Base-by-base conservation (phyloP, 169 alveolate species). In the Theileria orientalis region DNA sequence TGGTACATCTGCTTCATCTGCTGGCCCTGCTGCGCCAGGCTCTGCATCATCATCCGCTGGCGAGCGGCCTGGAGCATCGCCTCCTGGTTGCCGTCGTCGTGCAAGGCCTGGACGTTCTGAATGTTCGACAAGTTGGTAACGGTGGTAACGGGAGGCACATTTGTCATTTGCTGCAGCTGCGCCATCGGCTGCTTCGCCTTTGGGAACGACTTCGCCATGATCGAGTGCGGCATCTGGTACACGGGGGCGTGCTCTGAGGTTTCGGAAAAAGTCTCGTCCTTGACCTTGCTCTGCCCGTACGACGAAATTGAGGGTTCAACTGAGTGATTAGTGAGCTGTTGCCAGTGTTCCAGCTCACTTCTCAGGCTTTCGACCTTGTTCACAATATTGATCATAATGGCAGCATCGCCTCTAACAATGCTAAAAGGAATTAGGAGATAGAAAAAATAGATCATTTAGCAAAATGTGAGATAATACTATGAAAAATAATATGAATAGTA, bases 341-440 rank as follows among this genome's bases (percentile, higher is more conserved):
- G 62, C 89, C 89, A 82, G 37, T 82, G 69, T 33, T 82, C 89
- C 23, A 82, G 57, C 46, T 82, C 89, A 67, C 42, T 74, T 49
- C 73, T 51, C 44, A 82, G 41, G 27, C 84, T 73, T 33, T 82
- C 89, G 0, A 82, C 89, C 73, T 82, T 82, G 67, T 82, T 82
- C 9, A 72, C 84, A 21, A 82, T 29, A 44, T 82, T 82, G 3
- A 74, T 73, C 89, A 82, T 73, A 23, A 82, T 82, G 25, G 84
- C 89, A 8, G 89, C 89, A 51, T 82, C 89, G 0, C 84, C 83
- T 0, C 89, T 27, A 8, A 82, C 84, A 14, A 82, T 72, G 33
- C 75, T 67, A 67, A 13, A 61, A 14, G 32, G 3, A 5, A 21
- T 11, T 19, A 61, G 13, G 13, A 16, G 52, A 14, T 14, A 13